Evolutionary conservation across 805 yeast genomes (phyloP).

Genomic region (Phaffomyces thermotolerans): DNA sequence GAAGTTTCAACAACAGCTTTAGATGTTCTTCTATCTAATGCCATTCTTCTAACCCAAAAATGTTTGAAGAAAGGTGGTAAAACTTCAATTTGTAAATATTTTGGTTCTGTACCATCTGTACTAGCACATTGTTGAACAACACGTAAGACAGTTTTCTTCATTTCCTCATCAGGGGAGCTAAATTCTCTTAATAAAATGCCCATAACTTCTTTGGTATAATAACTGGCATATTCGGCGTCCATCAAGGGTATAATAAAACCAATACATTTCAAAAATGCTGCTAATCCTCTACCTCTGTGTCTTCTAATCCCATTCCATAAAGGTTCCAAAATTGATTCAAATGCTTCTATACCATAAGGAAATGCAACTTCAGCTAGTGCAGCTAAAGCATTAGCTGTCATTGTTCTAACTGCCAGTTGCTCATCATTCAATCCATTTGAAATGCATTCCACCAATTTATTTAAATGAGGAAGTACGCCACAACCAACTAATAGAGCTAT

Average conservation of each 20-base stretch:
- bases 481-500: slow-evolving; percentile 62
- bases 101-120: slow-evolving; percentile 47
- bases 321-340: slow-evolving; percentile 61
- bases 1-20: slow-evolving; percentile 69
- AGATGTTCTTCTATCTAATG: slow-evolving; percentile 54
- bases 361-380: slow-evolving; percentile 72
- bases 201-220: slow-evolving; percentile 71
- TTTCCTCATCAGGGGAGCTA: slow-evolving; percentile 77
- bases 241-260: slow-evolving; percentile 80
- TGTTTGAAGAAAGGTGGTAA: slow-evolving; percentile 54
- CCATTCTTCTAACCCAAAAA: slow-evolving; percentile 81
- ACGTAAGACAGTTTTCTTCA: slow-evolving; percentile 64
- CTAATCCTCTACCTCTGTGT: slow-evolving; percentile 71
- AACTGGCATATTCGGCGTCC: slow-evolving; percentile 75
- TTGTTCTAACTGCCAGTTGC: slow-evolving; percentile 55
- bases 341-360: slow-evolving; percentile 88
- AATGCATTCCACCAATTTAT: slow-evolving; percentile 56
- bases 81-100: slow-evolving; percentile 43
- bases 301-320: slow-evolving; percentile 72
- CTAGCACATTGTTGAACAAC: slow-evolving; percentile 63
- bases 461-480: slow-evolving; percentile 67
- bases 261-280: slow-evolving; percentile 69
- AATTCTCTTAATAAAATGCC: slow-evolving; percentile 64
- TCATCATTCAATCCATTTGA: slow-evolving; percentile 57
- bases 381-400: slow-evolving; percentile 66